Evolutionary conservation across 768 basidiomycete species (phyloP), one percentile per base, ranked within the genome.

Genomic region (Phlegmacium glaucopus): DNA sequence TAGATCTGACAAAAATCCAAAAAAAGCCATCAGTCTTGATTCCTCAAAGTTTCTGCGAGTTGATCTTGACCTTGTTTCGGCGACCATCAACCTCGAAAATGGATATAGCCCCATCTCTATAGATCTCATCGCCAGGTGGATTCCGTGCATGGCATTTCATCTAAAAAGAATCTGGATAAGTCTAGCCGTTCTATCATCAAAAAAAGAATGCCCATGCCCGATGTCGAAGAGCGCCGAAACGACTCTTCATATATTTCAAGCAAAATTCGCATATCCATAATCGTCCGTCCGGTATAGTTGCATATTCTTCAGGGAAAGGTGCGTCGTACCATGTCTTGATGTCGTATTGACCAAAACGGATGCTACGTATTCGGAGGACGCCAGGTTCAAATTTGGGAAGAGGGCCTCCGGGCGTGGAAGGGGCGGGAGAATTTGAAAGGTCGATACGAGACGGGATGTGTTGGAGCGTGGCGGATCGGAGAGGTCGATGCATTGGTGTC

Each of bases 251-350:
- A 58, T 98, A 98, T 71, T 94, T 97, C 59, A 99, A 64, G 62
- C 96, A 99, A 64, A 93, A 96, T 64, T 98, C 95, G 67, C 96
- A 99, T 62, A 96, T 85, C 93, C 93, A 98, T 48, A 99, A 69
- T 45, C 85, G 74, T 13, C 95, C 94, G 56, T 97, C 93, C 16
- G 93, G 90, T 47, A 94, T 87, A 46, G 82, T 81, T 35, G 91
- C 83, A 65, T 96, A 98, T 65, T 99, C 96, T 62, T 98, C 95
- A 0, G 96, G 95, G 63, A 97, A 98, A 6, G 96, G 96, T 17
- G 96, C 96, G 62, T 96, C 93, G 65, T 92, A 98, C 96, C 96
- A 99, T 3, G 96, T 98, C 63, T 92, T 84, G 61, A 98, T 92
- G 59, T 98, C 94, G 62, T 76, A 94, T 47, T 80, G 76, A 22